Base-by-base conservation (phyloP, 805 yeast species). In the Barnettozyma vustinii region DNA sequence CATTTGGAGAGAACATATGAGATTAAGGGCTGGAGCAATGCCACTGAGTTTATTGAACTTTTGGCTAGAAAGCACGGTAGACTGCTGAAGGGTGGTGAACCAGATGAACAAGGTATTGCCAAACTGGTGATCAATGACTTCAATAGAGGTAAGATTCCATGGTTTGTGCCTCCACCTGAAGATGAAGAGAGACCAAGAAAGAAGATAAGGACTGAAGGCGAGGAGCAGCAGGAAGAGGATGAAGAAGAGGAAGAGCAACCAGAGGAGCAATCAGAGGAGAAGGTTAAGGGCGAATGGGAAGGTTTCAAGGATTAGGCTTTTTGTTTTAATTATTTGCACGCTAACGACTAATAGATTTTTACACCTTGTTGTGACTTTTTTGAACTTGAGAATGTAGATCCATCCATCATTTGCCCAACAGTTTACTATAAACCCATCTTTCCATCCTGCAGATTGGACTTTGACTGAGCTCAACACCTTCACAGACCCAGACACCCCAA, bases 1-100 rank as follows among this genome's bases (percentile, higher is more conserved):
- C 96, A 92, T 73, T 73, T 92, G 62, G 97, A 92, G 69, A 82
- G 97, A 72, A 94, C 99, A 0, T 92, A 92, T 67, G 97, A 91
- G 67, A 79, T 92, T 47, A 81, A 85, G 51, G 98, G 97, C 3
- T 92, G 99, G 99, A 72, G 72, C 42, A 70, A 77, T 55, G 66
- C 88, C 20, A 72, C 84, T 21, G 96, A 90, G 61, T 94, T 92
- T 61, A 79, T 92, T 52, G 97, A 94, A 69, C 72, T 88, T 62
- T 74, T 92, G 56, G 98, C 98, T 1, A 81, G 96, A 66, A 94
- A 94, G 68, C 87, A 81, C 46, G 99, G 99, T 53, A 81, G 96
- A 67, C 75, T 92, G 57, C 70, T 94, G 57, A 92, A 92, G 68
- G 99, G 99, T 52, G 99, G 97, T 56, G 99, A 94, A 70, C 96